Conservation (phyloP, 1,139 yeast species). For the Debaryomyces robertsiae region DNA sequence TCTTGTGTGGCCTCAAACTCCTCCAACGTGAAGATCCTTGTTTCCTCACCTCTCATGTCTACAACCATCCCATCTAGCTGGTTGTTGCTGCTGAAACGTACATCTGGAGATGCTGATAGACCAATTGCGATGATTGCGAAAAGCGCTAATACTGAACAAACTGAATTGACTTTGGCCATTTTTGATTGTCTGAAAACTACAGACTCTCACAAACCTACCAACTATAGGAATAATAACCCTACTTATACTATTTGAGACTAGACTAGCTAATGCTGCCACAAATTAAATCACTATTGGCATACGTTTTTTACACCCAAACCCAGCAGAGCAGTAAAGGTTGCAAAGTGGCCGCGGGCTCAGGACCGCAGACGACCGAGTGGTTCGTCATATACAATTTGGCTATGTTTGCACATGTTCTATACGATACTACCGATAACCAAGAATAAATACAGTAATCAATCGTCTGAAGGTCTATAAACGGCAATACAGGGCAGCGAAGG, state of each 20-base stretch:
- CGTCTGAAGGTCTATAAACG: slow-evolving; percentile 4
- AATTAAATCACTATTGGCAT: no score
- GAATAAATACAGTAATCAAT: slow-evolving; percentile 4
- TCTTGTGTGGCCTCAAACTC: neutral
- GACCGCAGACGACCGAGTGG: slow-evolving; percentile 3
- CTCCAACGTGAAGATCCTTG: neutral
- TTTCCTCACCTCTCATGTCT: neutral
- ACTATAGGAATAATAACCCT: no score
- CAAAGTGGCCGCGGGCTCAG: slow-evolving; percentile 8
- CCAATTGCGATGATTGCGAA: no score
- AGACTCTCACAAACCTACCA: no score
- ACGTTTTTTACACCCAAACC: neutral
- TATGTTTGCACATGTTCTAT: slow-evolving; percentile 7
- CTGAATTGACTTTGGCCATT: no score
- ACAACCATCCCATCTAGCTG: neutral
- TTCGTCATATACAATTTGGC: slow-evolving; percentile 7
- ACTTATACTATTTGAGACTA: no score
- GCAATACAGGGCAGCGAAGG: neutral
- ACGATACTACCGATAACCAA: neutral
- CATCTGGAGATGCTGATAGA: neutral
- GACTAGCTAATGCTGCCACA: no score
- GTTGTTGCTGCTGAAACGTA: no score
- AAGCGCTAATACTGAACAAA: no score
- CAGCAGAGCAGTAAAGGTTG: slow-evolving; percentile 8
- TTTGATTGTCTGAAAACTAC: no score